phyloP scores from a whole-genome alignment of 1,284 basidiomycete genomes.

The Ustanciosporium gigantosporum region DNA sequence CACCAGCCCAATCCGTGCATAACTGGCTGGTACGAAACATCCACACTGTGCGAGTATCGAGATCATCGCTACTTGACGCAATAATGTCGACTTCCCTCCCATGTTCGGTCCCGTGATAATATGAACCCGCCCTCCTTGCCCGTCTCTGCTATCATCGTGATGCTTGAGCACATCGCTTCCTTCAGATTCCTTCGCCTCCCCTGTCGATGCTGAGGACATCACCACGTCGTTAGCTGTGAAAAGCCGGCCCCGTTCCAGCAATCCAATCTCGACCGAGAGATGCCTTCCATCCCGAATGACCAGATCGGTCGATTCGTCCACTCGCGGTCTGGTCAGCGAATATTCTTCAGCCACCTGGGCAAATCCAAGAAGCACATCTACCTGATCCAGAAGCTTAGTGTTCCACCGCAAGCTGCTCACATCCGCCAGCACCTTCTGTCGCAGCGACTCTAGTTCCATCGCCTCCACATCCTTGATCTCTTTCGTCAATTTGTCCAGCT shows the following conservation, averaged over 20 bases:
- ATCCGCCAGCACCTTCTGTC: slow-evolving; percentile 32
- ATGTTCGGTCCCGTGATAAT: slow-evolving; percentile 95
- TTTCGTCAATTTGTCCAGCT: slow-evolving; percentile 23
- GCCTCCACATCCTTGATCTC: slow-evolving; percentile 38
- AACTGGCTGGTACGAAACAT: slow-evolving; percentile 85
- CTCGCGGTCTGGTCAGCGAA: slow-evolving; percentile 73
- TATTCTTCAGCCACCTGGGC: slow-evolving; percentile 80
- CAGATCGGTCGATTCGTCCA: slow-evolving; percentile 67
- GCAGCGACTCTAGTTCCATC: slow-evolving; percentile 43
- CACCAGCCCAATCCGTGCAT: slow-evolving; percentile 78
- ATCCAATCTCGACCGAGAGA: slow-evolving; percentile 86
- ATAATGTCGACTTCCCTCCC: slow-evolving; percentile 86
- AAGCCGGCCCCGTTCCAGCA: slow-evolving; percentile 66
- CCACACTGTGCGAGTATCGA: slow-evolving; percentile 89
- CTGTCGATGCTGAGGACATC: not conserved
- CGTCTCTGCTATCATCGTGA: slow-evolving; percentile 62
- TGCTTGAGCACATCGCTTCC: slow-evolving; percentile 52
- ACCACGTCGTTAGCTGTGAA: slow-evolving; percentile 72
- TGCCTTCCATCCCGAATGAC: slow-evolving; percentile 80
- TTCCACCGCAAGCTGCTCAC: slow-evolving; percentile 67
- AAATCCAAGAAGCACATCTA: slow-evolving; percentile 83
- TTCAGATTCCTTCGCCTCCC: not conserved
- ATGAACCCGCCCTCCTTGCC: slow-evolving; percentile 63
- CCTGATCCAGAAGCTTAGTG: slow-evolving; percentile 79
- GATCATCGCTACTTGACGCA: slow-evolving; percentile 89